These are phyloP conservation scores for Eucalyptus cloeziana DNA, from an alignment of 345 rosid genomes.

Conservation along the genomic window DNA sequence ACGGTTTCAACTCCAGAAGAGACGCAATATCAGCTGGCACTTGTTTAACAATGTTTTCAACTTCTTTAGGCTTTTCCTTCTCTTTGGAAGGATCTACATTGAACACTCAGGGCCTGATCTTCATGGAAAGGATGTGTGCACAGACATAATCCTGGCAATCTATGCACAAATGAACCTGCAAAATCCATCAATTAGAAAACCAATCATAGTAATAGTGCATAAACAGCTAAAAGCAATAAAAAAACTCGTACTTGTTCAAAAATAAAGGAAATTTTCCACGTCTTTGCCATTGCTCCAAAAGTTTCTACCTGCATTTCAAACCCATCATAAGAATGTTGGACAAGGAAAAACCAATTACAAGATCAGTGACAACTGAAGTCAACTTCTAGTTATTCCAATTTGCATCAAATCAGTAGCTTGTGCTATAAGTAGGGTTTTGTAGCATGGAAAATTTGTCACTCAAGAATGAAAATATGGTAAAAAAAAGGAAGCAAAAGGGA, in stretches of 20 bases:
- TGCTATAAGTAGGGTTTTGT: too few relatives aligned
- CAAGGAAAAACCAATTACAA: neutral
- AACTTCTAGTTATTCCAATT: constrained; percentile 51
- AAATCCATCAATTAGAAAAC: neutral
- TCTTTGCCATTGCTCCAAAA: constrained; percentile 88
- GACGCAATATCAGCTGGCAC: constrained; percentile 67
- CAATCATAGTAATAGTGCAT: neutral
- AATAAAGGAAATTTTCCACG: constrained; percentile 83
- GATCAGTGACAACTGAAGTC: neutral
- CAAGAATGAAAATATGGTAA: too few relatives aligned
- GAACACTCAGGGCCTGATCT: constrained; percentile 79
- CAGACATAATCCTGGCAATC: constrained; percentile 78
- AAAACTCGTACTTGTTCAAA: constrained; percentile 59
- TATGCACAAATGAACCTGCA: constrained; percentile 78
- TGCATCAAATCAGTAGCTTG: constrained; percentile 92
- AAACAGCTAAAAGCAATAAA: neutral
- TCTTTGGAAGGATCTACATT: constrained; percentile 59
- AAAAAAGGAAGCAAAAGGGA: too few relatives aligned
- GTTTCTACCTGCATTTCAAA: constrained; percentile 54
- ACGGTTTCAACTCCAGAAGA: constrained; percentile 31
- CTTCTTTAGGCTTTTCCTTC: constrained; percentile 88
- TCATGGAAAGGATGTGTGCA: constrained; percentile 88
- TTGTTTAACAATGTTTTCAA: too few relatives aligned
- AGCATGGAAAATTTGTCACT: too few relatives aligned
- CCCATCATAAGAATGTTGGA: neutral